Conservation (phyloP, 805 yeast species). For the Maudiozyma pseudohumilis region DNA sequence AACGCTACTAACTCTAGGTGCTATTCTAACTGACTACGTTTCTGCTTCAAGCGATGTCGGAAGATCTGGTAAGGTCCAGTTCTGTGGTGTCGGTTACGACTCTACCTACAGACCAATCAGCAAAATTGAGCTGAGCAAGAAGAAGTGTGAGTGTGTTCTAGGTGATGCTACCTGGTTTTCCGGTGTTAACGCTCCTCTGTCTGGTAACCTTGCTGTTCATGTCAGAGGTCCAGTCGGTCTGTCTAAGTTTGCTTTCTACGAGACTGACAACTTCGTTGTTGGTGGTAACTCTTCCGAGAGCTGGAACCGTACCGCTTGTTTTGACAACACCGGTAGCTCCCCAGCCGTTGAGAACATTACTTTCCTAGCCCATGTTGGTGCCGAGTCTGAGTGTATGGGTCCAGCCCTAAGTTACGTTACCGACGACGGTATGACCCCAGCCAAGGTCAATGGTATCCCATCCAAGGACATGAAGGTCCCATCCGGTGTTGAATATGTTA, state of each 20-base stretch:
- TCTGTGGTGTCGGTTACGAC: conserved; percentile 18
- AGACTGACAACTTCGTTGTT: conserved; percentile 31
- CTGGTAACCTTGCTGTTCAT: conserved; percentile 58
- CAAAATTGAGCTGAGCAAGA: conserved; percentile 9
- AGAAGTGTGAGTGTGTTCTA: conserved; percentile 18
- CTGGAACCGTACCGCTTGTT: conserved; percentile 52
- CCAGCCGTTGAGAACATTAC: conserved; percentile 42
- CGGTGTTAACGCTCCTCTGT: conserved; percentile 54
- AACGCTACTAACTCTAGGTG: too few species aligned
- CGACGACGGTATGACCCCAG: conserved; percentile 41
- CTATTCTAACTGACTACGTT: too few species aligned
- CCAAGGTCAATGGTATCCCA: conserved; percentile 37
- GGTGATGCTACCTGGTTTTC: conserved; percentile 20
- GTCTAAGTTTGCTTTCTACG: conserved; percentile 49
- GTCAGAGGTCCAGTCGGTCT: conserved; percentile 61
- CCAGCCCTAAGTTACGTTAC: conserved; percentile 52
- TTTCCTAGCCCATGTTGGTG: conserved; percentile 53
- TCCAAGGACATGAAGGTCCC: conserved; percentile 32
- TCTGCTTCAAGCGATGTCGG: neutral
- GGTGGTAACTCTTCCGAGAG: conserved; percentile 21
- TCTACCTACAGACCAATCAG: conserved; percentile 17
- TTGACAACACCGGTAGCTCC: conserved; percentile 19
- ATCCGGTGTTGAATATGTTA: conserved; percentile 49
- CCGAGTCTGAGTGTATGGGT: conserved; percentile 53
- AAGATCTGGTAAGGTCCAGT: conserved; percentile 8